Evolutionary conservation across 1,284 basidiomycete genomes (phyloP).

Genomic region (Ustilago hordei): DNA sequence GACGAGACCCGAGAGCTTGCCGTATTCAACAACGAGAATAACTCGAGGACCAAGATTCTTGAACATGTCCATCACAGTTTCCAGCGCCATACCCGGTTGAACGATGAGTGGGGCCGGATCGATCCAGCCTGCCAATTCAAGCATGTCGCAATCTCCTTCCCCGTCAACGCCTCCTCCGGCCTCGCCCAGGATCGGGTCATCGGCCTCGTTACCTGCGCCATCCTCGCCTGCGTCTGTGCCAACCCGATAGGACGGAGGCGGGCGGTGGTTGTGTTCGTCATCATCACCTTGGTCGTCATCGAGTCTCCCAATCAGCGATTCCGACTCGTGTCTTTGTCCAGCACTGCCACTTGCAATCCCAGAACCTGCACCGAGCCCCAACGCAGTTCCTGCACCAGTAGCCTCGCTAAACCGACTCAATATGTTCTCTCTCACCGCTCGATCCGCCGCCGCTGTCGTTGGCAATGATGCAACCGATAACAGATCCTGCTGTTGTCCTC

Average conservation of each 20-base stretch:
- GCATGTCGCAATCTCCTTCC: constrained; percentile 49
- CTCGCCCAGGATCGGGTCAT: constrained; percentile 38
- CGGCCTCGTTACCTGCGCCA: constrained; percentile 7
- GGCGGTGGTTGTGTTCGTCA: constrained; percentile 10
- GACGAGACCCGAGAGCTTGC: constrained; percentile 84
- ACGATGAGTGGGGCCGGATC: constrained; percentile 89
- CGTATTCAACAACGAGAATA: constrained; percentile 86
- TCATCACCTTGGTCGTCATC: constrained; percentile 25
- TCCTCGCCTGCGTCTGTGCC: neutral
- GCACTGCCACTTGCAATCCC: constrained; percentile 4
- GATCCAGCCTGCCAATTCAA: constrained; percentile 63
- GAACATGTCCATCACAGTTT: constrained; percentile 85
- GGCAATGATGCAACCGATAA: constrained; percentile 30
- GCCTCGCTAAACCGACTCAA: constrained; percentile 36
- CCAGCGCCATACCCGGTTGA: constrained; percentile 89
- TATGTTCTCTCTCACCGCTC: constrained; percentile 35
- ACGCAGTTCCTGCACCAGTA: constrained; percentile 14
- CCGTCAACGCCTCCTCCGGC: constrained; percentile 54
- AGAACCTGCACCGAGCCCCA: constrained; percentile 15
- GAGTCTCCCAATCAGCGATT: constrained; percentile 40
- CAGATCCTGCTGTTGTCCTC: constrained; percentile 32
- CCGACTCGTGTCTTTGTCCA: constrained; percentile 26
- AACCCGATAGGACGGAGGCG: constrained; percentile 10
- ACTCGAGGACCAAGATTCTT: constrained; percentile 81
- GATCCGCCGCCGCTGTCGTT: constrained; percentile 42